Conservation (phyloP, 2,329 filamentous ascomycete genomes). For the Colletotrichum higginsianum region DNA sequence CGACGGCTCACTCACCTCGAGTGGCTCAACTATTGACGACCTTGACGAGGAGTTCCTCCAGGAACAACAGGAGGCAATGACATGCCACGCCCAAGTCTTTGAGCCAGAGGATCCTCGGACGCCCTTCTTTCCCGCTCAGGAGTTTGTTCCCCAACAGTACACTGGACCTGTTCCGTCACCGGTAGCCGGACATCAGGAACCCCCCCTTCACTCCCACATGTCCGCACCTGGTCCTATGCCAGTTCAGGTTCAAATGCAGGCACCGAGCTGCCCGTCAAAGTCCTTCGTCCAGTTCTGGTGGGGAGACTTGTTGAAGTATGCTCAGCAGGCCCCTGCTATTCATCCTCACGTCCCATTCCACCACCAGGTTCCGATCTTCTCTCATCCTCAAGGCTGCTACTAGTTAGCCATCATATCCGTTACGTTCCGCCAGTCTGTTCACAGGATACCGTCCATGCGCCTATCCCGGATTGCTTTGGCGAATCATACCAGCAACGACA, state of each 20-base stretch:
- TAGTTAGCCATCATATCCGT: slow-evolving; percentile 49
- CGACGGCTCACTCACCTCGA: slow-evolving; percentile 70
- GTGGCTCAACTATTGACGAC: slow-evolving; percentile 67
- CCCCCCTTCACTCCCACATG: slow-evolving; percentile 50
- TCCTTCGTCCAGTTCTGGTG: slow-evolving; percentile 63
- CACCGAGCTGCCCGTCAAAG: slow-evolving; percentile 59
- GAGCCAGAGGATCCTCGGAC: slow-evolving; percentile 63
- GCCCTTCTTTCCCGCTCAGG: slow-evolving; percentile 59
- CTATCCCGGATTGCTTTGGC: not conserved
- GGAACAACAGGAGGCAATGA: slow-evolving; percentile 60
- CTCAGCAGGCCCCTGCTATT: slow-evolving; percentile 63
- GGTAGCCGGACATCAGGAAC: slow-evolving; percentile 43
- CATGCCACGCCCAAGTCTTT: slow-evolving; percentile 60
- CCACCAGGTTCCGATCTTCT: slow-evolving; percentile 66
- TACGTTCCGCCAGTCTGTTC: slow-evolving; percentile 22
- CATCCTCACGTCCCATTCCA: slow-evolving; percentile 67
- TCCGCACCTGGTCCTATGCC: slow-evolving; percentile 54
- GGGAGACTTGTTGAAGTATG: slow-evolving; percentile 69
- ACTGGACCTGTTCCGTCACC: slow-evolving; percentile 54
- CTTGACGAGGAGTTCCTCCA: slow-evolving; percentile 64
- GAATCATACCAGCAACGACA: not conserved
- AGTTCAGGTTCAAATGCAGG: slow-evolving; percentile 51
- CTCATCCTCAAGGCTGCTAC: slow-evolving; percentile 67
- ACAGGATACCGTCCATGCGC: not conserved
- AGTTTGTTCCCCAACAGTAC: slow-evolving; percentile 64